A percentile compares a stretch with the other conserved stretches of the same genome.
phyloP scores from a whole-genome alignment of 2,329 filamentous ascomycete genomes.

The Cytospora piceicola region DNA sequence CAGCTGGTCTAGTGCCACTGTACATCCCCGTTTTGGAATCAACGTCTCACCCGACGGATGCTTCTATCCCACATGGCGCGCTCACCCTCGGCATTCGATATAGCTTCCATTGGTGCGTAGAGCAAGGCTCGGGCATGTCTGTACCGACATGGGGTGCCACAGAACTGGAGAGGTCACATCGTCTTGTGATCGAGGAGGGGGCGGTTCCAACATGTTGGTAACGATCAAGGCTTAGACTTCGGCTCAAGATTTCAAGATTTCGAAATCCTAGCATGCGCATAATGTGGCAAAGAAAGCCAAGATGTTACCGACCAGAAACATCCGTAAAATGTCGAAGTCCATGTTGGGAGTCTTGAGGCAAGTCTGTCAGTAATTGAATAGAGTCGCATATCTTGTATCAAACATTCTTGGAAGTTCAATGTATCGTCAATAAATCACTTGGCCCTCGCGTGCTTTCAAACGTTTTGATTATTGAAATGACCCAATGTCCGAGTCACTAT shows the following conservation, averaged over 20 bases:
- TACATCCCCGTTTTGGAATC: neutral
- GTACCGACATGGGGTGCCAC: constrained; percentile 10
- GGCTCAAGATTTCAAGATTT: constrained; percentile 10
- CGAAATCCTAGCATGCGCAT: neutral
- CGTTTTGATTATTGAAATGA: constrained; percentile 9
- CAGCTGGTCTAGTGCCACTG: constrained; percentile 1
- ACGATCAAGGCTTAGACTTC: neutral
- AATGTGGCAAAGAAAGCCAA: neutral
- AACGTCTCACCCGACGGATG: constrained; percentile 21
- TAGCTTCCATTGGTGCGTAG: neutral
- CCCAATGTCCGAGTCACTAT: constrained; percentile 6
- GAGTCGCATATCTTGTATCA: neutral
- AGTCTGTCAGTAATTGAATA: neutral
- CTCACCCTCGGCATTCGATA: neutral
- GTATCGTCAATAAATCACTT: neutral
- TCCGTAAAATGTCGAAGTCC: neutral
- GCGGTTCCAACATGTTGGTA: neutral
- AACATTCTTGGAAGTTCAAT: neutral
- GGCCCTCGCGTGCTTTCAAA: neutral
- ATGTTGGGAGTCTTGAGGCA: neutral
- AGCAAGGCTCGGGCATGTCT: constrained; percentile 11
- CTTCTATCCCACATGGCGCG: constrained; percentile 3
- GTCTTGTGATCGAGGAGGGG: neutral
- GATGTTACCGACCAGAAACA: neutral
- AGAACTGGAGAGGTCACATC: constrained; percentile 9